Evolutionary conservation across 345 rosid species (phyloP).

Genomic region (Citrus reticulata): DNA sequence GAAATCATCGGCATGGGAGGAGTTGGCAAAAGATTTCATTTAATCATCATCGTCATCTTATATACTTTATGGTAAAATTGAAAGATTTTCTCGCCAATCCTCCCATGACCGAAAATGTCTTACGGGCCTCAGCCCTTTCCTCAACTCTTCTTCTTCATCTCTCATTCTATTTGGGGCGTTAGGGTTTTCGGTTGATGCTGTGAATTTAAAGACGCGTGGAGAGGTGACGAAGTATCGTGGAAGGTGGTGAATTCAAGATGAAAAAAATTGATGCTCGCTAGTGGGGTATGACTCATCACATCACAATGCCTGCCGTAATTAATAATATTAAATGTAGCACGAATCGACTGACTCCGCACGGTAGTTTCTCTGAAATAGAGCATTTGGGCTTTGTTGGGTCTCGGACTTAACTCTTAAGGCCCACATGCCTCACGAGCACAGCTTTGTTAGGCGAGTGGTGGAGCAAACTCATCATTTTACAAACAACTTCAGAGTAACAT

Average conservation of each 20-base stretch:
- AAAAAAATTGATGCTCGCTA: too few relatives aligned
- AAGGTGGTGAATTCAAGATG: too few relatives aligned
- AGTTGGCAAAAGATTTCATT: slow-evolving; percentile 6
- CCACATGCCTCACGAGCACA: too few relatives aligned
- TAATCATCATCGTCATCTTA: too few relatives aligned
- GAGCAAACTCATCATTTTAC: too few relatives aligned
- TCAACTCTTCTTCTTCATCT: neutral
- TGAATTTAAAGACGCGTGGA: neutral
- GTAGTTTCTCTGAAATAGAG: too few relatives aligned
- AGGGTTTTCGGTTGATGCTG: neutral
- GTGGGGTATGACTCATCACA: neutral
- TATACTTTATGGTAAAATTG: too few relatives aligned
- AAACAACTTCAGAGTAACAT: too few relatives aligned
- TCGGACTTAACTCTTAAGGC: too few relatives aligned
- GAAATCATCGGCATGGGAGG: slow-evolving; percentile 28
- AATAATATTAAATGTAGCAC: neutral
- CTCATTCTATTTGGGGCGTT: neutral
- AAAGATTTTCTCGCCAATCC: neutral
- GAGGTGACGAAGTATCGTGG: neutral
- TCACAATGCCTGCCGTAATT: too few relatives aligned
- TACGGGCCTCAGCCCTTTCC: neutral
- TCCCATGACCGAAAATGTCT: slow-evolving; percentile 3
- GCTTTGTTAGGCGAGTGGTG: too few relatives aligned
- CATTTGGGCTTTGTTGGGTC: too few relatives aligned
- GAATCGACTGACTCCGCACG: neutral